Conservation (phyloP, 768 basidiomycete species). For the Tubosaeta brunneosetosa region DNA sequence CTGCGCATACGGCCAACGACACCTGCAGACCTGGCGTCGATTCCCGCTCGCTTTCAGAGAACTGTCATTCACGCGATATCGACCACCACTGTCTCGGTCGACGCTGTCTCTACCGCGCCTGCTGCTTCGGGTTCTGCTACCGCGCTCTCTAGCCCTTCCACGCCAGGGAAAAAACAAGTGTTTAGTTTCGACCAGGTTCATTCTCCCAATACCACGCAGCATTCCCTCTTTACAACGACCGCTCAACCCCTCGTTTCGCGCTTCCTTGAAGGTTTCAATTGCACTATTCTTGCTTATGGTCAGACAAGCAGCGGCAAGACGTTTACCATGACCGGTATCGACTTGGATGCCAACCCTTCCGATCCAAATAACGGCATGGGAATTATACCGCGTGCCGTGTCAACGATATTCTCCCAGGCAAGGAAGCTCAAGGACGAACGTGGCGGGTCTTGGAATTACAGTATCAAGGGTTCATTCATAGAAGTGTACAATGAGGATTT, state of each 20-base stretch:
- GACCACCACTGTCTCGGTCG: conserved; percentile 75
- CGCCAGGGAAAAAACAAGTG: conserved; percentile 68
- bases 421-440: conserved; percentile 75
- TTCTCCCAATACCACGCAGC: conserved; percentile 78
- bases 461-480: conserved; percentile 86
- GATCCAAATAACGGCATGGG: conserved; percentile 84
- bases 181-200: conserved; percentile 97
- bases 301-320: conserved; percentile 35
- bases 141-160: conserved; percentile 41
- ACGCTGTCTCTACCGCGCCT: conserved; percentile 54
- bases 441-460: conserved; percentile 69
- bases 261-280: conserved; percentile 93
- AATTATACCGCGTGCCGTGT: conserved; percentile 91
- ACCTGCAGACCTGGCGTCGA: conserved; percentile 74
- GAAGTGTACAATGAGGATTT: conserved; percentile 99
- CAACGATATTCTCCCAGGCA: conserved; percentile 77
- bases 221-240: conserved; percentile 79
- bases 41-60: conserved; percentile 92
- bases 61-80: conserved; percentile 78
- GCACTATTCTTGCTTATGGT: conserved; percentile 50
- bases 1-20: conserved; percentile 89
- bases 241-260: conserved; percentile 81
- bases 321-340: conserved; percentile 95
- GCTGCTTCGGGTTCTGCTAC: conserved; percentile 48
- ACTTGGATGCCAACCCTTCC: conserved; percentile 82